phyloP scores from a whole-genome alignment of 192 early-diverging fungal species.

The Phycomyces nitens region DNA sequence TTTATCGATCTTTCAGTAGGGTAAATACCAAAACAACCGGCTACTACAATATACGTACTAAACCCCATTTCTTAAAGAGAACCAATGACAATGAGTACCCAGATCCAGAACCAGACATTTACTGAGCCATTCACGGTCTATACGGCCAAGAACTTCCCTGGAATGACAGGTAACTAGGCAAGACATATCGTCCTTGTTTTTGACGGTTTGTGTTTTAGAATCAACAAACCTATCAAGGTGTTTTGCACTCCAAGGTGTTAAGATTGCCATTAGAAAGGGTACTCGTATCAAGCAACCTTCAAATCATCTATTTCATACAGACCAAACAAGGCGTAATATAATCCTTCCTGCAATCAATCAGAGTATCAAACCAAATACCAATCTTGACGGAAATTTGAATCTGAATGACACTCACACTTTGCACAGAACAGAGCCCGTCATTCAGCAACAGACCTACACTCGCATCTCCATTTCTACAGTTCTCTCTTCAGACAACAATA shows the following conservation, averaged over 20 bases:
- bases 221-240: constrained; percentile 15
- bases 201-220: too few relatives aligned
- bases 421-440: too few relatives aligned
- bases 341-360: too few relatives aligned
- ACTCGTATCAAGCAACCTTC: not conserved
- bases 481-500: too few relatives aligned
- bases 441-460: too few relatives aligned
- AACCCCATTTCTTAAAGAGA: constrained; percentile 4
- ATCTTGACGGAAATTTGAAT: too few relatives aligned
- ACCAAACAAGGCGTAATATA: too few relatives aligned
- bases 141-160: constrained; percentile 36
- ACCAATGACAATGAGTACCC: constrained; percentile 20
- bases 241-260: constrained; percentile 24
- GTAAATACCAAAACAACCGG: not conserved
- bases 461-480: too few relatives aligned
- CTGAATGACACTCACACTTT: too few relatives aligned
- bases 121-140: constrained; percentile 35
- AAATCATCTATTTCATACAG: too few relatives aligned
- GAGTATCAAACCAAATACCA: too few relatives aligned
- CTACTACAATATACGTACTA: not conserved
- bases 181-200: too few relatives aligned
- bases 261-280: constrained; percentile 19
- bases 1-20: constrained; percentile 43
- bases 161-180: constrained; percentile 30
- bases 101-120: constrained; percentile 13